Evolutionary conservation across 1,284 basidiomycete genomes (phyloP), one percentile per base, ranked within the genome.

Genomic region (Peniophora sp.): DNA sequence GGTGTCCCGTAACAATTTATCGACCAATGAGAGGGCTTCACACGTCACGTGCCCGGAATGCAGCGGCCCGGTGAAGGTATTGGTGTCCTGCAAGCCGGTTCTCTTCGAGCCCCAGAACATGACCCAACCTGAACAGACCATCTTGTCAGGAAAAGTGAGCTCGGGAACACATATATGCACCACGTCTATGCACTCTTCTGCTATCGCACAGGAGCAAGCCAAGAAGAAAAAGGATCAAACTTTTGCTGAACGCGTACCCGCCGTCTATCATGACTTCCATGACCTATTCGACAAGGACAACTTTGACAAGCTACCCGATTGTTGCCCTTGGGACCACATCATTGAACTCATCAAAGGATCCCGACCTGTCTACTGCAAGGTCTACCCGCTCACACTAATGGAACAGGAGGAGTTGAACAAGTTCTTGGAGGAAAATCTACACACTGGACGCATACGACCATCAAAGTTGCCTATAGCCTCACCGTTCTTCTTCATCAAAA

Each of bases 401-500:
- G 62, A 65, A 52, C 57, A 58, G 19, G 24, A 51, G 11, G 50
- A 49, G 0, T 44, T 64, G 11, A 47, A 53, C 16, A 49, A 50
- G 14, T 64, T 58, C 49, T 14, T 65, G 2, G 52, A 62, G 2
- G 62, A 65, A 22, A 59, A 61, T 27, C 52, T 65, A 0, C 11
- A 23, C 25, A 48, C 38, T 2, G 50, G 55, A 11, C 32, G 27
- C 10, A 61, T 59, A 20, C 44, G 48, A 1, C 48, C 24, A 19
- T 58, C 57, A 2, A 59, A 52, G 6, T 56, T 56, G 2, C 56
- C 57, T 3, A 58, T 50, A 0, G 52, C 66, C 0, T 64, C 68
- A 0, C 56, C 20, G 3, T 22, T 68, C 23, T 59, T 72, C 5
- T 71, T 70, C 49, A 60, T 69, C 20, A 61, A 63, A 45, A 72